Evolutionary conservation across 345 rosid genomes (phyloP), one percentile per base, ranked within the genome.

Genomic region (Eucalyptus globulus): DNA sequence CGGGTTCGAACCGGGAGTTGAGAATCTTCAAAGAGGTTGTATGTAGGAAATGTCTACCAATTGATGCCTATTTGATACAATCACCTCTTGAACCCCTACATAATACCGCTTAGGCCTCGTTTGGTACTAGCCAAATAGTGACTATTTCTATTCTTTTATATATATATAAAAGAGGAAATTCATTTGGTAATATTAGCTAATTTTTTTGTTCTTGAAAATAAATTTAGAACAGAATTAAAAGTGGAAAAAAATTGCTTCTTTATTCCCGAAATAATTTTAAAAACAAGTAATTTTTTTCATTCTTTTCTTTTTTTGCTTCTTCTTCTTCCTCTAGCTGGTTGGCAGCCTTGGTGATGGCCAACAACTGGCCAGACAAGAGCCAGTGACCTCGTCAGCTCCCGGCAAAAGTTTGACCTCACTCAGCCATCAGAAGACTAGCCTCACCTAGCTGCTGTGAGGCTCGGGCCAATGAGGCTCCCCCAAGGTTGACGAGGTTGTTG

Each of bases 381-480:
- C 1, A 0, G 0, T 53, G 56, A 53, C 11, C 58, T 53, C 0
- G 11, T 53, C 0, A 1, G 0, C 58, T 4, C 24, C 0, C 1
- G 0, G 1, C 2, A 9, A 53, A 53, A 2, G 24, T 3, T 53
- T 19, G 58, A 53, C 58, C 58, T 53, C 11, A 3, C 56, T 4
- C 5, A 53, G 5, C 58, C 58, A 8, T 53, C 58, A 53, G 0
- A 2, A 53, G 58, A 53, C 2, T 0, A 0, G 26, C 58, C 58
- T 53, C 24, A 0, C 58, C 58, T 53, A 53, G 58, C 26, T 1
- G 2, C 1, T 53, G 11, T 0, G 2, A 53, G 58, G 58, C 58
- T 53, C 2, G 1, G 11, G 58, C 58, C 58, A 19, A 53, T 53
- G 58, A 53, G 58, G 58, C 58, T 53, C 58, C 2, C 24, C 58